Conservation (phyloP, 2,329 filamentous ascomycete genomes). For the Pseudogymnoascus sp. region DNA sequence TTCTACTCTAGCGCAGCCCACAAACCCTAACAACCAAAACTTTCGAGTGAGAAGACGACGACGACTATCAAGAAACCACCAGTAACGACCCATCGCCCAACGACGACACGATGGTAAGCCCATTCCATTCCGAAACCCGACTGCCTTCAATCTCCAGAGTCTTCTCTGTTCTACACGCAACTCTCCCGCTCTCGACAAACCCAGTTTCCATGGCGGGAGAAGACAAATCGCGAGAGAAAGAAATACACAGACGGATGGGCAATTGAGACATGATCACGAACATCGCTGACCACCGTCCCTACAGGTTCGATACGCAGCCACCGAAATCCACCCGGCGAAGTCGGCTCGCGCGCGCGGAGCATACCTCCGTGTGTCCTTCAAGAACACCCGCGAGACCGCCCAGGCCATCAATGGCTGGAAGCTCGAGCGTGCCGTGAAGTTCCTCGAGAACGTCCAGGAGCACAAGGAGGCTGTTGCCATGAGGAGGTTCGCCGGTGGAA, state of each 20-base stretch:
- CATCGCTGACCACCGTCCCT: slow-evolving; percentile 5
- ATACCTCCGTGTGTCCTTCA: slow-evolving; percentile 99
- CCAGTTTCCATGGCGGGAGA: neutral
- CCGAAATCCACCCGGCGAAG: slow-evolving; percentile 79
- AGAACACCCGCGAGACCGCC: slow-evolving; percentile 99
- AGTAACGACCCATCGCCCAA: slow-evolving; percentile 14
- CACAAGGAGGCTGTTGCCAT: slow-evolving; percentile 98
- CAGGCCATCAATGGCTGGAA: slow-evolving; percentile 88
- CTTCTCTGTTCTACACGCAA: neutral
- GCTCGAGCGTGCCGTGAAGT: slow-evolving; percentile 83
- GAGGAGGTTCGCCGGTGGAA: slow-evolving; percentile 94
- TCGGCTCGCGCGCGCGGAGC: slow-evolving; percentile 96
- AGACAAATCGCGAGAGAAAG: neutral
- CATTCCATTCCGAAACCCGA: slow-evolving; percentile 10
- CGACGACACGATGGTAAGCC: slow-evolving; percentile 18
- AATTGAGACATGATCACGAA: slow-evolving; percentile 6
- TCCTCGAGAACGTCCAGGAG: slow-evolving; percentile 96
- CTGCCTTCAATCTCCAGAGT: slow-evolving; percentile 1
- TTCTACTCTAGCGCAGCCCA: slow-evolving; percentile 10
- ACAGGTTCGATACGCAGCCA: slow-evolving; percentile 93
- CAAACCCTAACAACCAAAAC: slow-evolving; percentile 10
- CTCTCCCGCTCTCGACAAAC: neutral
- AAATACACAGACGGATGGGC: neutral
- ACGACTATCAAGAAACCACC: slow-evolving; percentile 10
- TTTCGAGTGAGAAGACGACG: slow-evolving; percentile 10